Percentiles rank a stretch among this genome's conserved stretches.
phyloP scores from a whole-genome alignment of 2,329 filamentous ascomycete genomes.

The Sclerotinia trifoliorum region DNA sequence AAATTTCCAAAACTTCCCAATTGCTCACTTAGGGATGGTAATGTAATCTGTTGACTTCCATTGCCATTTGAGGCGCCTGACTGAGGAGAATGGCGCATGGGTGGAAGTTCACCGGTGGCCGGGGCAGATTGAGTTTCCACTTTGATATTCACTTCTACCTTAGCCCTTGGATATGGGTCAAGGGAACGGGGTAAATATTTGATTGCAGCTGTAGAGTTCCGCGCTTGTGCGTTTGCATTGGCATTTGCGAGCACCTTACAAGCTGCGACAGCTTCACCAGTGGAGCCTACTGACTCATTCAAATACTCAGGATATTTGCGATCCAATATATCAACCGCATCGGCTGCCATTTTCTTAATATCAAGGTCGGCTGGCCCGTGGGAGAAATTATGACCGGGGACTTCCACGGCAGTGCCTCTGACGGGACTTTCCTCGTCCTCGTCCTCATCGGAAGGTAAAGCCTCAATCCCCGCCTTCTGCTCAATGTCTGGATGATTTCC shows the following conservation, averaged over 20 bases:
- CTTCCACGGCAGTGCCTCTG: constrained; percentile 28
- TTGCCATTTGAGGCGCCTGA: constrained; percentile 34
- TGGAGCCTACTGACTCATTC: not conserved
- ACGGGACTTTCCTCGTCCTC: constrained; percentile 40
- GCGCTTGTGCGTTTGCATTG: not conserved
- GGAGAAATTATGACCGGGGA: constrained; percentile 35
- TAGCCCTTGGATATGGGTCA: constrained; percentile 4
- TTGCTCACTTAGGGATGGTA: constrained; percentile 38
- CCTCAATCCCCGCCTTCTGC: constrained; percentile 51
- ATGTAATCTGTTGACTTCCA: constrained; percentile 32
- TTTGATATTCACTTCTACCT: not conserved
- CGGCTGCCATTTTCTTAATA: constrained; percentile 20
- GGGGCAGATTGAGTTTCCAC: constrained; percentile 23
- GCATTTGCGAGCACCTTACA: not conserved
- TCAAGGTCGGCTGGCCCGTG: constrained; percentile 24
- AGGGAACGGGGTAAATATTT: not conserved
- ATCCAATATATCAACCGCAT: constrained; percentile 15
- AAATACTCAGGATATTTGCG: not conserved
- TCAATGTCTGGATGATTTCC: constrained; percentile 66
- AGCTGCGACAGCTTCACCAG: not conserved
- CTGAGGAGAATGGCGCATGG: constrained; percentile 36
- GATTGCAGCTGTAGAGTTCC: not conserved
- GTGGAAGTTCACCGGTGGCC: constrained; percentile 34
- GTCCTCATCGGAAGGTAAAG: constrained; percentile 49
- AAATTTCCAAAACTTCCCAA: constrained; percentile 32